A percentile compares a stretch with the other conserved stretches of the same genome.
phyloP scores from a whole-genome alignment of 495 filamentous ascomycete species.

The Trichoderma reesei region DNA sequence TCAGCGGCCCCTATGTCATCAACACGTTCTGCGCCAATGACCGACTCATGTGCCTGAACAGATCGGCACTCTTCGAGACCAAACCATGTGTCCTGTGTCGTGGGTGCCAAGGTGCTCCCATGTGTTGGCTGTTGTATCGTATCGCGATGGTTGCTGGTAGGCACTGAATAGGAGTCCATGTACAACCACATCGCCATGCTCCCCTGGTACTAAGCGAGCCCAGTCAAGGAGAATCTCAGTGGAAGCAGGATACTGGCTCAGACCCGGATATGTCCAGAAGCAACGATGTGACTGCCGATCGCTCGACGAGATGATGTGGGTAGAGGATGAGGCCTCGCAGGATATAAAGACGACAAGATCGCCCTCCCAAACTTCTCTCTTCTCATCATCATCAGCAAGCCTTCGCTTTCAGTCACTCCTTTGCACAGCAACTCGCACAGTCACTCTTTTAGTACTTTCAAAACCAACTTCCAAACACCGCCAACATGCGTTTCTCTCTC shows the following conservation, averaged over 20 bases:
- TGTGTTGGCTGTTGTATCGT: not conserved
- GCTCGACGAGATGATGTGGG: not conserved
- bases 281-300: slow-evolving; percentile 1
- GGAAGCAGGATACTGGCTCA: not conserved
- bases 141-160: not conserved
- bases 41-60: not conserved
- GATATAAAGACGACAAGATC: slow-evolving; percentile 3
- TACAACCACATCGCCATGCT: not conserved
- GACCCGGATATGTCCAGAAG: not conserved
- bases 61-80: not conserved
- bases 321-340: not conserved
- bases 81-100: not conserved
- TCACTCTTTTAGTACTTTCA: slow-evolving; percentile 2
- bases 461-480: not conserved
- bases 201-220: not conserved
- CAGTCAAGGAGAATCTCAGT: not conserved
- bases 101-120: not conserved
- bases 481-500: slow-evolving; percentile 7
- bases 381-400: slow-evolving; percentile 1
- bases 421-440: slow-evolving; percentile 2
- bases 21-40: too few relatives aligned
- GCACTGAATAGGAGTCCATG: not conserved
- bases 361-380: not conserved
- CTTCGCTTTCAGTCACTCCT: slow-evolving; percentile 3
- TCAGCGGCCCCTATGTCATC: not conserved